Percentiles rank a stretch among this genome's conserved stretches.
phyloP scores from a whole-genome alignment of 2,329 filamentous ascomycete genomes.

The Claviceps africana region DNA sequence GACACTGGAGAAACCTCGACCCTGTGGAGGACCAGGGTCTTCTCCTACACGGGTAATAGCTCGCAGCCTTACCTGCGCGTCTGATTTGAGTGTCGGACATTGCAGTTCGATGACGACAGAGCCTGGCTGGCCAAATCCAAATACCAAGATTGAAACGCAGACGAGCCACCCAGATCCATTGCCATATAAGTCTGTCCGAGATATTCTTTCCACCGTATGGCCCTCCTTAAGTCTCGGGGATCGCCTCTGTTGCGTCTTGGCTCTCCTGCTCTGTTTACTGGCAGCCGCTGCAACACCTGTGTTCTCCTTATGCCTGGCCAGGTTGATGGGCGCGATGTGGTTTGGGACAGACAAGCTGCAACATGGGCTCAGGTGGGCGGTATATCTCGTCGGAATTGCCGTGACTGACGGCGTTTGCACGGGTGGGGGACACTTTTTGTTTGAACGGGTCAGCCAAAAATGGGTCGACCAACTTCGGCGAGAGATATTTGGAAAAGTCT shows the following conservation, averaged over 20 bases:
- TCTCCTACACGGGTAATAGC: background rate
- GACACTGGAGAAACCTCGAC: background rate
- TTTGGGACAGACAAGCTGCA: slow-evolving; percentile 31
- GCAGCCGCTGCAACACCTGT: slow-evolving; percentile 55
- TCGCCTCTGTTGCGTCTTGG: slow-evolving; percentile 41
- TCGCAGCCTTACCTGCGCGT: background rate
- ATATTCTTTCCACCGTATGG: slow-evolving; percentile 47
- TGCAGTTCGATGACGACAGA: background rate
- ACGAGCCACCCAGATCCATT: background rate
- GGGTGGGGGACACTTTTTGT: slow-evolving; percentile 53
- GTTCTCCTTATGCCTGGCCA: slow-evolving; percentile 65
- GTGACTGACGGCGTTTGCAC: slow-evolving; percentile 49
- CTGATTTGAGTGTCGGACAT: background rate
- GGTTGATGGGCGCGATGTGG: slow-evolving; percentile 59
- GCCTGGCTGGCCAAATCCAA: background rate
- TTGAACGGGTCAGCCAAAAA: slow-evolving; percentile 56
- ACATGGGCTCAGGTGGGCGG: slow-evolving; percentile 50
- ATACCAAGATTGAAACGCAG: background rate
- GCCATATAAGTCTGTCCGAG: background rate
- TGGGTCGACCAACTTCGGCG: slow-evolving; percentile 65
- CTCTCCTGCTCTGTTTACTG: slow-evolving; percentile 45
- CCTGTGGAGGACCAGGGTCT: background rate
- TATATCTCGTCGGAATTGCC: slow-evolving; percentile 55
- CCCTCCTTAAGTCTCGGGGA: slow-evolving; percentile 41
- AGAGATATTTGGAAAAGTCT: slow-evolving; percentile 52